phyloP scores from a whole-genome alignment of 2,329 filamentous ascomycete genomes.

The Lachnellula subtilissima region DNA sequence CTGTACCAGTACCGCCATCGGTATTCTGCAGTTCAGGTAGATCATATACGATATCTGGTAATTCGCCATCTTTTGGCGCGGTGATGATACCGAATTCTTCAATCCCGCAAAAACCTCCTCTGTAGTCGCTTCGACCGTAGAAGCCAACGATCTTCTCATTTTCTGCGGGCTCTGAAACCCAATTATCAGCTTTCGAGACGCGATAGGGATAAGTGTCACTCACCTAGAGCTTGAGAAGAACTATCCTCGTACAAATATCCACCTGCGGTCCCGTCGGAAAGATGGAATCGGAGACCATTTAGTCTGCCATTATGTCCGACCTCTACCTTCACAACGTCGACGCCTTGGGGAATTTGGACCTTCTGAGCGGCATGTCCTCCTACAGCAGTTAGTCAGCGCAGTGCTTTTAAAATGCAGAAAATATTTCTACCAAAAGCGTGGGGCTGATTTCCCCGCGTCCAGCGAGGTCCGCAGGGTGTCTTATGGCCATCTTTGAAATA shows the following conservation, averaged over 20 bases:
- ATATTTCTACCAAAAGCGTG: slow-evolving; percentile 9
- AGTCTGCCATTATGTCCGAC: slow-evolving; percentile 23
- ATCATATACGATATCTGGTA: slow-evolving; percentile 39
- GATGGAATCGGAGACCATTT: slow-evolving; percentile 30
- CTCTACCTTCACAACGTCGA: slow-evolving; percentile 31
- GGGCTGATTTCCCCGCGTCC: background rate
- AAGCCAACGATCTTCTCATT: slow-evolving; percentile 43
- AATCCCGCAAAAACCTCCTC: slow-evolving; percentile 18
- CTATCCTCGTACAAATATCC: slow-evolving; percentile 29
- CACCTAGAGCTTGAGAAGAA: slow-evolving; percentile 6
- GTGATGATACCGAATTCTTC: slow-evolving; percentile 46
- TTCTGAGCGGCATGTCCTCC: slow-evolving; percentile 27
- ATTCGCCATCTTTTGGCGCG: slow-evolving; percentile 34
- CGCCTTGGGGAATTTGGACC: slow-evolving; percentile 26
- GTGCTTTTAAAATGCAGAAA: background rate
- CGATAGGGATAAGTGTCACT: background rate
- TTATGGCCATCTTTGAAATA: slow-evolving; percentile 40
- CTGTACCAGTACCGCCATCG: slow-evolving; percentile 11
- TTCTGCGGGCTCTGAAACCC: slow-evolving; percentile 26
- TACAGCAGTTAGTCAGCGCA: slow-evolving; percentile 1
- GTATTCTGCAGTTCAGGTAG: slow-evolving; percentile 39
- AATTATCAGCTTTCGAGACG: background rate
- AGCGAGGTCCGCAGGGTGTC: slow-evolving; percentile 38
- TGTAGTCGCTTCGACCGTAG: slow-evolving; percentile 36
- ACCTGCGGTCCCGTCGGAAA: slow-evolving; percentile 28